Percentiles rank a stretch among this genome's conserved stretches.
phyloP scores from a whole-genome alignment of 140 eudicot species.

The Ambrosia hybrid region DNA sequence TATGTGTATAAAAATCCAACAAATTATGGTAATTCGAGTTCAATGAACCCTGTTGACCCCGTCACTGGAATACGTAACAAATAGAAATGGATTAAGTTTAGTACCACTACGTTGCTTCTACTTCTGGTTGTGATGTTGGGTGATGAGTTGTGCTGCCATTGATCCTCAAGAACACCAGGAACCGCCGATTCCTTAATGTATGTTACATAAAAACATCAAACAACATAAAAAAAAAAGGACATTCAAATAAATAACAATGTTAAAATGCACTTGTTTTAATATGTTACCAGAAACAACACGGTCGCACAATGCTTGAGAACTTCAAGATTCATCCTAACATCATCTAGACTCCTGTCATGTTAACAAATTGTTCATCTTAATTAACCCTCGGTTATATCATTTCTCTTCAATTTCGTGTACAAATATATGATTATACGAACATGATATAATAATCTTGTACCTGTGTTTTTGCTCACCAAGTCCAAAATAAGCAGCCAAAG shows the following conservation, averaged over 20 bases:
- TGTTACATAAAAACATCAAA: not conserved
- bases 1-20: too few species aligned
- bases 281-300: slow-evolving; percentile 74
- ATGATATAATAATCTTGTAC: slow-evolving; percentile 31
- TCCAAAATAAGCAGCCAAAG: slow-evolving; percentile 84
- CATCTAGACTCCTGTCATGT: slow-evolving; percentile 79
- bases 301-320: slow-evolving; percentile 95
- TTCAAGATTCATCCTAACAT: slow-evolving; percentile 94
- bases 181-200: slow-evolving; percentile 72
- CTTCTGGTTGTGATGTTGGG: slow-evolving; percentile 63
- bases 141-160: slow-evolving; percentile 38
- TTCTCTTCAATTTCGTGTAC: not conserved
- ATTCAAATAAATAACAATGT: not conserved
- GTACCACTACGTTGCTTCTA: slow-evolving; percentile 44
- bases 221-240: not conserved
- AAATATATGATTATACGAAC: not conserved
- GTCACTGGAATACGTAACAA: not conserved
- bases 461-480: slow-evolving; percentile 97
- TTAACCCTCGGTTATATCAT: not conserved
- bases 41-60: too few species aligned
- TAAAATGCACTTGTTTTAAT: not conserved
- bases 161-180: slow-evolving; percentile 46
- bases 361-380: not conserved
- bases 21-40: too few species aligned
- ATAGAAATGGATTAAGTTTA: not conserved